A percentile compares a stretch with the other conserved stretches of the same genome.
Conservation (phyloP, 148 eudicot genomes). For the Rhododendron molle region DNA sequence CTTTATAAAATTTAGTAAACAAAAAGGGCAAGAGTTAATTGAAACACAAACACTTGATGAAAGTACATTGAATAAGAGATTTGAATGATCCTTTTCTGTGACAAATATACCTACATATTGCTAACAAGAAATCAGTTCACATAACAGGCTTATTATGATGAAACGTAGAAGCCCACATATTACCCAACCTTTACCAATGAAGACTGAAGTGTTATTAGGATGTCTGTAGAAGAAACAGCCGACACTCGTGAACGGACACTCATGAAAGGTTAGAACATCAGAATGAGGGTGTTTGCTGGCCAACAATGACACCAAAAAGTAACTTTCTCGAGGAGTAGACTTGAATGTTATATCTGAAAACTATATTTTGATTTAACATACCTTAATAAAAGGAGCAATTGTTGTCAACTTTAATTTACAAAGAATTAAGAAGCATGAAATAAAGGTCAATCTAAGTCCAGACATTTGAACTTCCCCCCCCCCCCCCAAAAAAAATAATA, state of each 20-base stretch:
- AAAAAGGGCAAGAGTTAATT: neutral
- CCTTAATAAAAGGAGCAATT: neutral
- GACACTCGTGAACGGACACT: too few relatives aligned
- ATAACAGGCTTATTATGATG: neutral
- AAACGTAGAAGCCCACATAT: neutral
- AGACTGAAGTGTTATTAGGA: too few relatives aligned
- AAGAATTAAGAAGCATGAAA: neutral
- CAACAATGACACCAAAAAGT: neutral
- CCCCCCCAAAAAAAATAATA: too few relatives aligned
- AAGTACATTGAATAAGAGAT: neutral
- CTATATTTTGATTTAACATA: neutral
- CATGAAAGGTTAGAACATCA: neutral
- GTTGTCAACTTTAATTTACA: neutral
- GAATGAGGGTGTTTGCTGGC: neutral
- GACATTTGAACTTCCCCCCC: neutral
- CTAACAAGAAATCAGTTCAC: neutral
- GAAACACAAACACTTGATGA: neutral
- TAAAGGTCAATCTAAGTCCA: neutral
- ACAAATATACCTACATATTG: neutral
- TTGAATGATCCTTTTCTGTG: neutral
- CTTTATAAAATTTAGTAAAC: neutral
- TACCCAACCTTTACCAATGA: too few relatives aligned
- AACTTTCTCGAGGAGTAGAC: neutral
- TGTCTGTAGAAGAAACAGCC: neutral
- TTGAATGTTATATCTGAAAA: neutral